Percentiles rank a stretch among this genome's conserved stretches.
Conservation (phyloP, 73 alveolate species). For the Uronychia binucleata region DNA sequence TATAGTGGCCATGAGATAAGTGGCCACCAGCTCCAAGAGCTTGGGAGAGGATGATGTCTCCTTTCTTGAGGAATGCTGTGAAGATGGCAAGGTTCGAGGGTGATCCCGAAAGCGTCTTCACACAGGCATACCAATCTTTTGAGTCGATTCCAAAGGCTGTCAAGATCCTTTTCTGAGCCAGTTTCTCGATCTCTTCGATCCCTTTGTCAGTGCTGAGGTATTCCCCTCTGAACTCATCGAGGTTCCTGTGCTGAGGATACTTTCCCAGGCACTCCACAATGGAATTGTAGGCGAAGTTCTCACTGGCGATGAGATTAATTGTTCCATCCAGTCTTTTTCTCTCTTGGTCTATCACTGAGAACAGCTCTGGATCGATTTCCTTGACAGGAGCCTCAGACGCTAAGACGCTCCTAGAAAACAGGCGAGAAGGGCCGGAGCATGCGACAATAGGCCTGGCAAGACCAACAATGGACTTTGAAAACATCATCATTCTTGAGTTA, state of each 20-base stretch:
- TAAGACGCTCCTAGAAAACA: no score
- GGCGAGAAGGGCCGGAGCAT: no score
- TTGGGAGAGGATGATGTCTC: constrained; percentile 74
- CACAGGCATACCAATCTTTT: constrained; percentile 80
- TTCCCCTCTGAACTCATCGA: constrained; percentile 65
- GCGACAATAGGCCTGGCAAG: no score
- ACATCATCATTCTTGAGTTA: no score
- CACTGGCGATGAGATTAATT: constrained; percentile 69
- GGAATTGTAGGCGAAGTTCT: constrained; percentile 64
- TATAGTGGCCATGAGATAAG: constrained; percentile 76
- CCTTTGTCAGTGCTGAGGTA: constrained; percentile 55
- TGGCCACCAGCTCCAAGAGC: constrained; percentile 86
- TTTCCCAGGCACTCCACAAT: constrained; percentile 66
- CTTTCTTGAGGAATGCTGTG: constrained; percentile 65
- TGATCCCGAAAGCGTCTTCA: constrained; percentile 71
- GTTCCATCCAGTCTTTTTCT: constrained; percentile 71
- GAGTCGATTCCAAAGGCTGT: constrained; percentile 65
- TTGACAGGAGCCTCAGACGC: background rate
- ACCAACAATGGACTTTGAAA: no score
- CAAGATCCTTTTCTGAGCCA: constrained; percentile 67
- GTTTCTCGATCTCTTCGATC: constrained; percentile 69
- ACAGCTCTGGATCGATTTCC: constrained; percentile 84
- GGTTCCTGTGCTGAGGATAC: constrained; percentile 53
- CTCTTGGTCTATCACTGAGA: constrained; percentile 73
- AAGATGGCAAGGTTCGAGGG: constrained; percentile 79